Conservation (phyloP, 1,284 basidiomycete species). For the Earliella scabrosa region DNA sequence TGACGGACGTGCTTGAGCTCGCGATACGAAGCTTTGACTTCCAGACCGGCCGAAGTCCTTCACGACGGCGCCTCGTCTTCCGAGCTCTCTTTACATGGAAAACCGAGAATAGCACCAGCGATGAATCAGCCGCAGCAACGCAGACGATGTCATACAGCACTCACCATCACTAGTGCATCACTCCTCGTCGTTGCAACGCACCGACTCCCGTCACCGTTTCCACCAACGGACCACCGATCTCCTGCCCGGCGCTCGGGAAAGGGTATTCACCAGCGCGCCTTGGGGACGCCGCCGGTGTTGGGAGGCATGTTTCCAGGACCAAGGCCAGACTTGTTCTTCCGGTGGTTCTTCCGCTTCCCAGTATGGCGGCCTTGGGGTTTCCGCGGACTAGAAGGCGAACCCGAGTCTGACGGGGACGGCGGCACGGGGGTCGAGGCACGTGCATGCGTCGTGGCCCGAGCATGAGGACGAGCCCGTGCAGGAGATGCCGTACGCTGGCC, state of each 20-base stretch:
- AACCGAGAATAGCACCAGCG: no score
- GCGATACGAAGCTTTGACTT: neutral
- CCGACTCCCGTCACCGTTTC: neutral
- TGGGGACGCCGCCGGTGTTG: neutral
- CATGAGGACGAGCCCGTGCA: no score
- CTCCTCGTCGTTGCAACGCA: neutral
- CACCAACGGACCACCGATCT: neutral
- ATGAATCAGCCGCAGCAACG: no score
- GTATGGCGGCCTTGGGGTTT: constrained; percentile 10
- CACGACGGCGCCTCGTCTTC: no score
- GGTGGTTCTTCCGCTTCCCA: constrained; percentile 11
- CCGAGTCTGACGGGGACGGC: neutral
- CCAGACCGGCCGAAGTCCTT: no score
- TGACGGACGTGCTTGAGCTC: neutral
- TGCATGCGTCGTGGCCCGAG: neutral
- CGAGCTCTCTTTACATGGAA: no score
- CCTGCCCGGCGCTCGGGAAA: neutral
- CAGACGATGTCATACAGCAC: no score
- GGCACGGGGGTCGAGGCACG: constrained; percentile 7
- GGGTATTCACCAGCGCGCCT: constrained; percentile 19
- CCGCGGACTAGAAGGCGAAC: neutral
- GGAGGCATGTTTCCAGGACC: neutral
- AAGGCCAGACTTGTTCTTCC: constrained; percentile 10
- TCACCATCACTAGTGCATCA: no score
- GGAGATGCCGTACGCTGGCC: no score